Percentiles rank a stretch among this genome's conserved stretches.
phyloP scores from a whole-genome alignment of 2,329 filamentous ascomycete species.

The Boeremia exigua region DNA sequence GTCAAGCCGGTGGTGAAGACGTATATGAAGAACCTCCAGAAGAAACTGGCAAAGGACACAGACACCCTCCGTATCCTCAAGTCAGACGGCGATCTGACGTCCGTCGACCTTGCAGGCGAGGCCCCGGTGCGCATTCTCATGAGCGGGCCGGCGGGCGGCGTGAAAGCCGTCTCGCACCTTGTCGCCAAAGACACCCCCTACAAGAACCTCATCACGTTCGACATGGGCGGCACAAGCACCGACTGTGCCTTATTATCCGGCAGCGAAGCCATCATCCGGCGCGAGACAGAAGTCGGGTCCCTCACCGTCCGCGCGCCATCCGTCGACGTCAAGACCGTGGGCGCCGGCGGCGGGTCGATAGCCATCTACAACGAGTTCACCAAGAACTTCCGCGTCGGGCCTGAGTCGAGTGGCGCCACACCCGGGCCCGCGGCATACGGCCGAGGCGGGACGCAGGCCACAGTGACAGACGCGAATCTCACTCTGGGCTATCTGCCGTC shows the following conservation, averaged over 20 bases:
- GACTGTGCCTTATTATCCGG: slow-evolving; percentile 56
- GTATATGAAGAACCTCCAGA: slow-evolving; percentile 53
- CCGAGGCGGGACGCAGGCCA: slow-evolving; percentile 54
- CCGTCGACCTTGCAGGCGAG: slow-evolving; percentile 53
- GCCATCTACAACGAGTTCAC: slow-evolving; percentile 57
- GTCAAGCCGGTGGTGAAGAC: slow-evolving; percentile 57
- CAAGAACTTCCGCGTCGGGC: slow-evolving; percentile 57
- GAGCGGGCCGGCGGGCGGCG: slow-evolving; percentile 59
- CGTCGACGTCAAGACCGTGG: slow-evolving; percentile 58
- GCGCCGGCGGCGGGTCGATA: slow-evolving; percentile 59
- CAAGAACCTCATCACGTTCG: slow-evolving; percentile 58
- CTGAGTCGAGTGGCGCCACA: slow-evolving; percentile 57
- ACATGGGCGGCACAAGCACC: slow-evolving; percentile 60
- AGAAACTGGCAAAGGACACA: slow-evolving; percentile 50
- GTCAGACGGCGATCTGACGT: slow-evolving; percentile 57
- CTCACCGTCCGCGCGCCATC: slow-evolving; percentile 56
- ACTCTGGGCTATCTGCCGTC: slow-evolving; percentile 57
- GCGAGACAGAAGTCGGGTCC: slow-evolving; percentile 54
- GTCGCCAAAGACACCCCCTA: slow-evolving; percentile 55
- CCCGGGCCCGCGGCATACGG: slow-evolving; percentile 60
- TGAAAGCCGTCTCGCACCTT: slow-evolving; percentile 56
- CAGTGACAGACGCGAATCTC: slow-evolving; percentile 59
- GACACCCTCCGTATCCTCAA: slow-evolving; percentile 57
- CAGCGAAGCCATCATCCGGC: slow-evolving; percentile 52
- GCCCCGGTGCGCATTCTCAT: slow-evolving; percentile 58